These are phyloP conservation scores for Microsporum canis DNA, from an alignment of 2,329 filamentous ascomycete species.

Conservation along the genomic window DNA sequence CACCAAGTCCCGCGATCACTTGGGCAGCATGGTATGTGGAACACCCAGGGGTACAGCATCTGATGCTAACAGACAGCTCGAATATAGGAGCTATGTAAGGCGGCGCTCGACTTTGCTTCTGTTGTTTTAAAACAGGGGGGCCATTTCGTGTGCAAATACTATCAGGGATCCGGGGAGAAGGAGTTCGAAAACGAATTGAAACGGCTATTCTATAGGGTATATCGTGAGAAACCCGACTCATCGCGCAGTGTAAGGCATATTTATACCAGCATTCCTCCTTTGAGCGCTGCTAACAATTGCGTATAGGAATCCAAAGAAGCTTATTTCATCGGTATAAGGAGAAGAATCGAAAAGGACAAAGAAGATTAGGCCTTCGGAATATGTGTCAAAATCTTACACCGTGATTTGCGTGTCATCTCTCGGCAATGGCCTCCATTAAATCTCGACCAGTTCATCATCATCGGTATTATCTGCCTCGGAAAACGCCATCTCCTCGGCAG, in stretches of 20 bases:
- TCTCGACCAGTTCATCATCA: background rate
- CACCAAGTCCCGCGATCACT: constrained; percentile 73
- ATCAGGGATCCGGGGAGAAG: constrained; percentile 81
- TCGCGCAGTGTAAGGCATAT: constrained; percentile 62
- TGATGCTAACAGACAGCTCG: constrained; percentile 4
- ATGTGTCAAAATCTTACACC: background rate
- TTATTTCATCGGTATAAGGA: constrained; percentile 69
- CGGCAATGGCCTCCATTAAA: background rate
- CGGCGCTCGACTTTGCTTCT: constrained; percentile 73
- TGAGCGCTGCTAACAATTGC: constrained; percentile 3
- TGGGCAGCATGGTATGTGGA: constrained; percentile 70
- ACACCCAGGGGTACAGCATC: background rate
- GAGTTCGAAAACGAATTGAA: constrained; percentile 62
- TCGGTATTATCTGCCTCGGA: background rate
- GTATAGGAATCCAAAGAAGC: constrained; percentile 68
- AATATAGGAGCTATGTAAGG: constrained; percentile 77
- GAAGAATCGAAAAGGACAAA: constrained; percentile 37
- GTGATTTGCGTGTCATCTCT: background rate
- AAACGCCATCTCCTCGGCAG: background rate
- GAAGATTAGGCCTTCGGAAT: background rate
- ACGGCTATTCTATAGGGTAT: constrained; percentile 66
- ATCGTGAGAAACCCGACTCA: constrained; percentile 81
- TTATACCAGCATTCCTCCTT: background rate
- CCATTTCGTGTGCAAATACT: constrained; percentile 96
- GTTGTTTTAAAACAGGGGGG: constrained; percentile 73